Evolutionary conservation across 495 filamentous ascomycete genomes (phyloP).

Genomic region (Penicillium paradoxum): DNA sequence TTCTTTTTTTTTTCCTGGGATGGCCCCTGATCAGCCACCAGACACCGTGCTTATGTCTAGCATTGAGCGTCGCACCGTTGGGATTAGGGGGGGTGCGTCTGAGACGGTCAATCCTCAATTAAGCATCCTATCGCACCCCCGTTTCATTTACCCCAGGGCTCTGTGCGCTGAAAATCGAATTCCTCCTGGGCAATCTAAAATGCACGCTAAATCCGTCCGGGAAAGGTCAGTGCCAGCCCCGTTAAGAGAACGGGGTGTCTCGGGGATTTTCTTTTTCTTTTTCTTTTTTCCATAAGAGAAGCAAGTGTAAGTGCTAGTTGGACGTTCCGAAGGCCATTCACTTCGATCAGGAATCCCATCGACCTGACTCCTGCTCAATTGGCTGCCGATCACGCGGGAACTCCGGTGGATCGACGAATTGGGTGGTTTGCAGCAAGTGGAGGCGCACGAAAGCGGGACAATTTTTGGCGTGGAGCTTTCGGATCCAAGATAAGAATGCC

Average conservation of each 20-base stretch:
- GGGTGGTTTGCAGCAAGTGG: slow-evolving; percentile 16
- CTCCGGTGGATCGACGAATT: slow-evolving; percentile 23
- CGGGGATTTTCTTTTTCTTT: too few species aligned
- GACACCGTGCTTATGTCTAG: neutral
- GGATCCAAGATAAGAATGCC: neutral
- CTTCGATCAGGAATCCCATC: too few species aligned
- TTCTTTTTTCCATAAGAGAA: too few species aligned
- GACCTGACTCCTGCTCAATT: too few species aligned
- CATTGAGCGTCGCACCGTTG: neutral
- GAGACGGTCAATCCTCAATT: too few species aligned
- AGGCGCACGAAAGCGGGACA: slow-evolving; percentile 1
- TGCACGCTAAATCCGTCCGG: neutral
- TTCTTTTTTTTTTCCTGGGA: neutral
- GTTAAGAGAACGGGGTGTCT: neutral
- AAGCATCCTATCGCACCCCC: too few species aligned
- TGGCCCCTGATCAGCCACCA: slow-evolving; percentile 4
- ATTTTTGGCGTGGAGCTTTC: neutral
- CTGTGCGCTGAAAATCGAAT: slow-evolving; percentile 2
- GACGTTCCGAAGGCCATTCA: too few species aligned
- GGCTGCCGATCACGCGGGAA: slow-evolving; percentile 41
- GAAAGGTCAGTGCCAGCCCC: neutral
- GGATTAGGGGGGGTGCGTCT: too few species aligned
- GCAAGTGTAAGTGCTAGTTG: too few species aligned
- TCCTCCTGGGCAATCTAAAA: slow-evolving; percentile 3
- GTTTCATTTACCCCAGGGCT: too few species aligned